Percentiles rank a stretch among this genome's conserved stretches.
phyloP scores from a whole-genome alignment of 371 early-diverging fungal genomes.

The Mucor velutinosus region DNA sequence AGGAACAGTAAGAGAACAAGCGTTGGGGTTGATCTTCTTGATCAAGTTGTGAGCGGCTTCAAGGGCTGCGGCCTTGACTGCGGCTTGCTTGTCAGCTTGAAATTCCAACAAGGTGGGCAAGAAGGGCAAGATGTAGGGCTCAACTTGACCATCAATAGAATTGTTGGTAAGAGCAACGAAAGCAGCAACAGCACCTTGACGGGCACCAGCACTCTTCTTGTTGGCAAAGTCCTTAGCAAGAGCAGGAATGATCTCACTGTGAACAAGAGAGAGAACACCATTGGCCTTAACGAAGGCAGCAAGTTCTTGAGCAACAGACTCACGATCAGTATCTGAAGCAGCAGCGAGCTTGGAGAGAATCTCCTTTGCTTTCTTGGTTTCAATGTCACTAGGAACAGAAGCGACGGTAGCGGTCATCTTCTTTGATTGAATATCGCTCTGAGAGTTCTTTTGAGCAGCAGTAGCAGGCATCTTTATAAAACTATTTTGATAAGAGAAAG shows the following conservation, averaged over 20 bases:
- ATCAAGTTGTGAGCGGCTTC: constrained; percentile 57
- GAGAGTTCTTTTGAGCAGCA: constrained; percentile 20
- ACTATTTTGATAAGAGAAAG: constrained; percentile 1
- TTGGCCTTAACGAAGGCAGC: constrained; percentile 49
- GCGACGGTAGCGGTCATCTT: constrained; percentile 33
- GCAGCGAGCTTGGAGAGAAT: constrained; percentile 47
- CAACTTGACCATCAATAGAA: constrained; percentile 49
- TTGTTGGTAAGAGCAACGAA: constrained; percentile 58
- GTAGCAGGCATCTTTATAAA: constrained; percentile 8
- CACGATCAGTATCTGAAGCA: constrained; percentile 60
- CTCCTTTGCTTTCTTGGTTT: constrained; percentile 42
- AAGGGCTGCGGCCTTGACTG: constrained; percentile 65
- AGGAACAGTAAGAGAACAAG: constrained; percentile 59
- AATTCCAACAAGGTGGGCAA: constrained; percentile 58
- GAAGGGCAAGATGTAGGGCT: constrained; percentile 64
- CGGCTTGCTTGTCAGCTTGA: constrained; percentile 68
- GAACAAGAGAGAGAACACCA: constrained; percentile 56
- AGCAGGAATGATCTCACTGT: constrained; percentile 52
- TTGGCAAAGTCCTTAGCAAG: constrained; percentile 57
- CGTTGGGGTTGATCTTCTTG: constrained; percentile 53
- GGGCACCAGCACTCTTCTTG: constrained; percentile 68
- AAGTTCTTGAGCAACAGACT: constrained; percentile 53
- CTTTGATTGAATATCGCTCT: constrained; percentile 44
- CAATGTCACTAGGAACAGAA: constrained; percentile 25
- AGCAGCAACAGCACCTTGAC: constrained; percentile 68